Evolutionary conservation across 257 asterid genomes (phyloP).

Genomic region (Primulina tabacum): DNA sequence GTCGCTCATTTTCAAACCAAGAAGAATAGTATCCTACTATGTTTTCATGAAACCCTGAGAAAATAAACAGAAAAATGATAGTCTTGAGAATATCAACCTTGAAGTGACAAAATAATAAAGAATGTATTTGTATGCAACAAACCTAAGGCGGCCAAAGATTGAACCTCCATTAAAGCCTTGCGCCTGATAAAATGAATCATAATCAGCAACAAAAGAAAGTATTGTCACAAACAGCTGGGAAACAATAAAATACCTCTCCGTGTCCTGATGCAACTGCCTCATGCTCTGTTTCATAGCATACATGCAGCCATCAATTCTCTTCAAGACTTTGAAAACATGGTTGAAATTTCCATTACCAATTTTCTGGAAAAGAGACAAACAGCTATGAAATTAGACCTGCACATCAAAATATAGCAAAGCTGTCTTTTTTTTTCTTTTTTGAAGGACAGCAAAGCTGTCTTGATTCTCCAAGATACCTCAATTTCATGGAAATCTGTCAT

Average conservation of each 20-base stretch:
- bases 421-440: too few relatives aligned
- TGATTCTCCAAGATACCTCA: conserved; percentile 40
- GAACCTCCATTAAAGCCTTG: conserved; percentile 98
- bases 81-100: conserved; percentile 1
- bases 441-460: neutral
- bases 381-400: conserved; percentile 7
- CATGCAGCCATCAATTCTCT: conserved; percentile 90
- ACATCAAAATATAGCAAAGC: neutral
- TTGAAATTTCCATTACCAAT: conserved; percentile 89
- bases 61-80: conserved; percentile 14
- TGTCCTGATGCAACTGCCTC: conserved; percentile 62
- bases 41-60: conserved; percentile 78
- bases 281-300: conserved; percentile 84
- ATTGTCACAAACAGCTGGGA: conserved; percentile 7
- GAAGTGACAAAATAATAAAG: neutral
- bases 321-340: conserved; percentile 75
- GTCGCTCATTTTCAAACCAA: conserved; percentile 90
- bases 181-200: conserved; percentile 47
- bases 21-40: conserved; percentile 75
- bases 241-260: conserved; percentile 57
- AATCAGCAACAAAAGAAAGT: conserved; percentile 16
- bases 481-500: conserved; percentile 85
- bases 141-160: conserved; percentile 93
- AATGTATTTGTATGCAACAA: conserved; percentile 18
- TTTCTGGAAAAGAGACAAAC: conserved; percentile 46